Base-by-base conservation (phyloP, 83 land plant species). In the Picea abies region DNA sequence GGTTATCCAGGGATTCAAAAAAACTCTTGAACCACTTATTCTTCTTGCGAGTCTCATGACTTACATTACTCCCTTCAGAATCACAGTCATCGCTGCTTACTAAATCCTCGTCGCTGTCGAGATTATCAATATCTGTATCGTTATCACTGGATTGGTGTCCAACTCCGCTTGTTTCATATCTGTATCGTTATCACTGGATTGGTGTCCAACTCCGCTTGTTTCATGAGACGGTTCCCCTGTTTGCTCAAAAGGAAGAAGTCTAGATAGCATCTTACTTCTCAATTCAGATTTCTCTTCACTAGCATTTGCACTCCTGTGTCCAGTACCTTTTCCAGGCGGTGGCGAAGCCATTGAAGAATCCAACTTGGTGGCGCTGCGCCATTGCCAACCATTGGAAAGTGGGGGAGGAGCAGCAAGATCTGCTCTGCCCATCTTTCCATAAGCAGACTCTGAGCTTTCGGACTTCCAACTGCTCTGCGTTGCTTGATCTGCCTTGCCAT, bases 31-130 rank as follows among this genome's bases (percentile, higher is more conserved):
- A 90, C 93, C 91, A 88, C 68, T 80, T 86, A 78, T 79, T 89
- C 63, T 86, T 89, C 84, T 93, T 93, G 4, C 82, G 70, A 9
- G 92, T 85, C 4, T 89, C 92, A 85, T 85, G 87, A 66, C 90
- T 91, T 82, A 86, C 86, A 25, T 86, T 82, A 70, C 88, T 88
- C 1, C 12, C 83, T 87, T 93, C 94, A 29, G 94, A 91, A 76
- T 90, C 93, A 76, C 10, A 82, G 79, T 79, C 91, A 4, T 90
- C 95, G 83, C 91, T 90, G 79, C 85, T 84, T 9, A 83, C 6
- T 14, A 85, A 44, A 8, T 90, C 94, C 80, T 89, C 90, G 37
- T 91, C 91, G 64, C 79, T 83, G 63, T 90, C 93, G 19, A 82
- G 23, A 70, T 83, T 80, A 19, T 82, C 88, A 26, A 81, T 88